Base-by-base conservation (phyloP, 2,329 filamentous ascomycete genomes). In the Coniella lustricola region DNA sequence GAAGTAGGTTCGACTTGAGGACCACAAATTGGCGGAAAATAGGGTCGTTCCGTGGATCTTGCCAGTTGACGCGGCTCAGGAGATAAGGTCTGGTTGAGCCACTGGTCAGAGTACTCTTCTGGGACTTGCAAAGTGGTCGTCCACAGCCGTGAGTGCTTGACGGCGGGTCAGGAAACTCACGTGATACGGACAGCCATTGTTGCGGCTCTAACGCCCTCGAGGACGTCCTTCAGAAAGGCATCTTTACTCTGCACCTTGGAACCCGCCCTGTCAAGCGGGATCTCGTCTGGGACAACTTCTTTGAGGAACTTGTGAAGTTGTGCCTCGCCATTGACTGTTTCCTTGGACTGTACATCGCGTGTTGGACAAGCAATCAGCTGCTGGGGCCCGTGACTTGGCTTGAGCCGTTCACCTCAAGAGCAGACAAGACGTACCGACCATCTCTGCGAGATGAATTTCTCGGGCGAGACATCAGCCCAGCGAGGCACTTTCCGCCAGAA, bases 161-260 rank as follows among this genome's bases (percentile, higher is more conserved):
- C 7, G 3, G 17, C 25, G 2, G 14, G 3, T 16, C 7, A 12
- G 4, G 10, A 3, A 7, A 33, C 39, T 32, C 16, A 71, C 69
- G 77, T 81, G 48, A 83, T 63, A 9, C 79, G 69, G 34, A 82
- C 69, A 0, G 77, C 69, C 81, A 84, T 84, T 2, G 79, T 74
- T 1, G 79, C 74, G 4, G 65, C 58, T 17, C 64, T 67, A 46
- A 82, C 70, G 10, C 78, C 81, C 14, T 65, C 64, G 21, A 70
- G 57, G 3, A 81, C 70, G 59, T 84, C 77, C 2, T 64, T 56
- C 41, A 81, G 71, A 48, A 83, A 77, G 17, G 75, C 69, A 2
- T 76, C 67, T 10, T 71, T 73, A 20, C 69, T 74, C 50, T 68
- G 68, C 55, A 70, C 66, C 20, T 62, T 62, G 4, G 46, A 51